phyloP scores from a whole-genome alignment of 345 rosid genomes.

The Barbarea vulgaris region DNA sequence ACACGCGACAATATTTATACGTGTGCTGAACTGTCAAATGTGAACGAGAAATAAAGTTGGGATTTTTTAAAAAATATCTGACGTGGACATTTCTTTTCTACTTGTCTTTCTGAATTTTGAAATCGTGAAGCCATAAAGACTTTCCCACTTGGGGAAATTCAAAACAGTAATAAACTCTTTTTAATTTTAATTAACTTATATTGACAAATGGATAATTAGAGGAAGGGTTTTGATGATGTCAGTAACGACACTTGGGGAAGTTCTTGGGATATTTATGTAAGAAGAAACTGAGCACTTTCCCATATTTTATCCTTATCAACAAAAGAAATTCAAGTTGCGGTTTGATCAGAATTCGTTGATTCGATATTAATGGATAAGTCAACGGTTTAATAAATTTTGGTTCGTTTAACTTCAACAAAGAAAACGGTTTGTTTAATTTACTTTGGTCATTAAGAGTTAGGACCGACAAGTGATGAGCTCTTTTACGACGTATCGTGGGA shows the following conservation, averaged over 20 bases:
- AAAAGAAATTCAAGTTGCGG: slow-evolving; percentile 24
- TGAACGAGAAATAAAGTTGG: slow-evolving; percentile 41
- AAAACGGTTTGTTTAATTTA: slow-evolving; percentile 21
- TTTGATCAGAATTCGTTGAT: slow-evolving; percentile 37
- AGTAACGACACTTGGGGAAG: slow-evolving; percentile 42
- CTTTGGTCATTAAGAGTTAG: slow-evolving; percentile 1
- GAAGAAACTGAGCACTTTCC: slow-evolving; percentile 20
- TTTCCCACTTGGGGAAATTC: slow-evolving; percentile 36
- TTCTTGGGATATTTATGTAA: slow-evolving; percentile 29
- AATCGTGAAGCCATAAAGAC: slow-evolving; percentile 33
- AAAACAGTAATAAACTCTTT: neutral
- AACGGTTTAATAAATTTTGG: slow-evolving; percentile 27
- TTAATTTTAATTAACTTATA: neutral
- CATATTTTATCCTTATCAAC: slow-evolving; percentile 28
- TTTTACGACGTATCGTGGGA: slow-evolving; percentile 31
- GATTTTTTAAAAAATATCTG: slow-evolving; percentile 23
- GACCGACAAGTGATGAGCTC: slow-evolving; percentile 30
- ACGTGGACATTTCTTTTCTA: slow-evolving; percentile 40
- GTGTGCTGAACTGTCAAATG: slow-evolving; percentile 30
- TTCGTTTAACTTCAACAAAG: slow-evolving; percentile 26
- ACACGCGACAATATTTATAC: slow-evolving; percentile 43
- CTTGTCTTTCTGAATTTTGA: slow-evolving; percentile 40
- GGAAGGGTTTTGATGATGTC: slow-evolving; percentile 38
- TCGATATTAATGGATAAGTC: slow-evolving; percentile 28
- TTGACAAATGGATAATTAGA: slow-evolving; percentile 27